Evolutionary conservation across 2,329 filamentous ascomycete species (phyloP).

Genomic region (Epichloe scottii): DNA sequence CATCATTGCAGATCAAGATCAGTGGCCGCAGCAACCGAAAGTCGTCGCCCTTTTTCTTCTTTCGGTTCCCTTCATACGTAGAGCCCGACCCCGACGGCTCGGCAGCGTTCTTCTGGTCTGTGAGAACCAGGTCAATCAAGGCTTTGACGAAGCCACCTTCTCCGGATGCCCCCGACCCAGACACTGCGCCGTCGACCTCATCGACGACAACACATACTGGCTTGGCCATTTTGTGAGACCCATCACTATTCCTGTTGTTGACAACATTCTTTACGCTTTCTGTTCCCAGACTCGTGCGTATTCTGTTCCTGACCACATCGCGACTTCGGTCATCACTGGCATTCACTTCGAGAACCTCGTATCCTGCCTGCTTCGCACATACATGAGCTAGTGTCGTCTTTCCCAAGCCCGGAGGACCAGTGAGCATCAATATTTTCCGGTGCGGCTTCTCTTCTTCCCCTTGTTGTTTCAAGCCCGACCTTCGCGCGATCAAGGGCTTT

Average conservation of each 20-base stretch:
- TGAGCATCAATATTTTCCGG: slow-evolving; percentile 78
- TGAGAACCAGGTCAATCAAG: slow-evolving; percentile 74
- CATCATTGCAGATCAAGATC: slow-evolving; percentile 92
- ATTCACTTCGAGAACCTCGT: slow-evolving; percentile 95
- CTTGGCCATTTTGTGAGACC: slow-evolving; percentile 56
- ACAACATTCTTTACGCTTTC: slow-evolving; percentile 77
- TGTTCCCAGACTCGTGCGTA: slow-evolving; percentile 82
- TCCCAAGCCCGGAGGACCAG: slow-evolving; percentile 82
- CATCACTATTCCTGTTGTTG: slow-evolving; percentile 43
- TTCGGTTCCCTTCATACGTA: slow-evolving; percentile 15
- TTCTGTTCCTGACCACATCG: slow-evolving; percentile 81
- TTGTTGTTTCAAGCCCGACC: slow-evolving; percentile 29
- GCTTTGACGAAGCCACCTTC: slow-evolving; percentile 95
- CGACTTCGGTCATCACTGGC: slow-evolving; percentile 88
- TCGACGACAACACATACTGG: slow-evolving; percentile 92
- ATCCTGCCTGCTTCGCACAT: slow-evolving; percentile 87
- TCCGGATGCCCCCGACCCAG: slow-evolving; percentile 61
- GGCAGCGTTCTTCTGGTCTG: slow-evolving; percentile 67
- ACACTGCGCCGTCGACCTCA: slow-evolving; percentile 88
- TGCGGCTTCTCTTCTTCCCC: slow-evolving; percentile 62
- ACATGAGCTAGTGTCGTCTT: slow-evolving; percentile 97
- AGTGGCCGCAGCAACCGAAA: slow-evolving; percentile 81
- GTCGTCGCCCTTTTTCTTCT: slow-evolving; percentile 68
- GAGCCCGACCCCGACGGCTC: slow-evolving; percentile 16
- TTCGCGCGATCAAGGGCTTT: slow-evolving; percentile 32